Conservation (phyloP, 2,329 filamentous ascomycete species). For the Alternaria gansuensis region DNA sequence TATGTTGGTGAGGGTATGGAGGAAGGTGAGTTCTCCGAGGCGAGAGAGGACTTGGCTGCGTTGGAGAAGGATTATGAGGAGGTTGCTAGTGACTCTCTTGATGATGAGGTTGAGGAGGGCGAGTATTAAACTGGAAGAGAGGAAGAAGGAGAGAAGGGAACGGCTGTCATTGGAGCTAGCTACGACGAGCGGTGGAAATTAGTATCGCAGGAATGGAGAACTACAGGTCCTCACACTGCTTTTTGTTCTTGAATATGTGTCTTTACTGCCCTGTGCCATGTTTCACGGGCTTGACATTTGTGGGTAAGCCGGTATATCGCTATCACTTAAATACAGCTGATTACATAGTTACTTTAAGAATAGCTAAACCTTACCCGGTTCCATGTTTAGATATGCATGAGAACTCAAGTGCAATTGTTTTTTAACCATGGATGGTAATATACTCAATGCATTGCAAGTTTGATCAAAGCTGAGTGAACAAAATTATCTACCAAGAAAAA, state of each 20-base stretch:
- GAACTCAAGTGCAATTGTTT: too few species aligned
- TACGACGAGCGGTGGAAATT: background rate
- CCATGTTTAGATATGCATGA: too few species aligned
- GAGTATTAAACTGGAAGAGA: conserved; percentile 48
- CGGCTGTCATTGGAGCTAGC: conserved; percentile 32
- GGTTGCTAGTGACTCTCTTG: conserved; percentile 74
- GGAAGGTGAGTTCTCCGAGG: conserved; percentile 88
- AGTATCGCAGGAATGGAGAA: background rate
- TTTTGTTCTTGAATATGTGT: background rate
- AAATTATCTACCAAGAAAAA: conserved; percentile 6
- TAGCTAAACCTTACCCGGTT: too few species aligned
- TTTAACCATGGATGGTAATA: too few species aligned
- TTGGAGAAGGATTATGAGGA: conserved; percentile 89
- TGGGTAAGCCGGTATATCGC: too few species aligned
- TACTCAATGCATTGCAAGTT: too few species aligned
- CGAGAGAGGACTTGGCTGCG: conserved; percentile 83
- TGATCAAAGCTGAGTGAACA: background rate
- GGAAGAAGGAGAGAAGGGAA: background rate
- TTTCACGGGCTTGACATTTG: too few species aligned
- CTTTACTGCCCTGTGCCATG: too few species aligned
- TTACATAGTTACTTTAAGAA: too few species aligned
- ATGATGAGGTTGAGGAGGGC: conserved; percentile 65
- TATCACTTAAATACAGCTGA: too few species aligned
- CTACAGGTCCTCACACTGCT: background rate
- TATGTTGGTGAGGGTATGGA: conserved; percentile 92